A percentile compares a stretch with the other conserved stretches of the same genome.
These are phyloP conservation scores for Ochetophila trinervis DNA, from an alignment of 306 rosid species.

Conservation along the genomic window DNA sequence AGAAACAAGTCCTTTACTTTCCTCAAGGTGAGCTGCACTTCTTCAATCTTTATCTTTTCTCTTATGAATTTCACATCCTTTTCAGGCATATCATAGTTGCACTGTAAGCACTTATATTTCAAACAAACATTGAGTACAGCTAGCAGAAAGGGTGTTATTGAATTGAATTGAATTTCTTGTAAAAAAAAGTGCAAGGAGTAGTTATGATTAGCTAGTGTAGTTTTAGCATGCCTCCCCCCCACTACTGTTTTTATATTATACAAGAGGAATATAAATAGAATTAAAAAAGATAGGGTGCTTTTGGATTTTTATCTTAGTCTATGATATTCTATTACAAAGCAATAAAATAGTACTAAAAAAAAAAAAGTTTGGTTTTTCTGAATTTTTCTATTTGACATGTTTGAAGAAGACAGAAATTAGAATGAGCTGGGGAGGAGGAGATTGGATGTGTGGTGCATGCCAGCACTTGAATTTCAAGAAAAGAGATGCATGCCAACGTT, in stretches of 20 bases:
- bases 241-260: no score
- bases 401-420: conserved; percentile 19
- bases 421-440: conserved; percentile 97
- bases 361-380: background rate
- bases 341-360: background rate
- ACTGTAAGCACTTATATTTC: no score
- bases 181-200: no score
- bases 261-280: no score
- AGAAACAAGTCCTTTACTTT: background rate
- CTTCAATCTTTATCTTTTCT: conserved; percentile 21
- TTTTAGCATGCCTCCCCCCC: background rate
- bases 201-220: background rate
- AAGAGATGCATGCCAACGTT: conserved; percentile 79
- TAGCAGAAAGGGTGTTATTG: no score
- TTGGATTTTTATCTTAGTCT: background rate
- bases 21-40: conserved; percentile 41
- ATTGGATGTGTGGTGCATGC: conserved; percentile 94
- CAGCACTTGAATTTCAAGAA: conserved; percentile 83
- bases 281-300: no score
- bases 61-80: conserved; percentile 11
- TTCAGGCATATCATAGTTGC: conserved; percentile 1
- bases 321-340: background rate
- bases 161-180: no score
- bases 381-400: background rate
- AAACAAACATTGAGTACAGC: no score